A percentile compares a stretch with the other conserved stretches of the same genome.
Conservation (phyloP, 2,329 filamentous ascomycete genomes). For the Ophiostoma ulmi region DNA sequence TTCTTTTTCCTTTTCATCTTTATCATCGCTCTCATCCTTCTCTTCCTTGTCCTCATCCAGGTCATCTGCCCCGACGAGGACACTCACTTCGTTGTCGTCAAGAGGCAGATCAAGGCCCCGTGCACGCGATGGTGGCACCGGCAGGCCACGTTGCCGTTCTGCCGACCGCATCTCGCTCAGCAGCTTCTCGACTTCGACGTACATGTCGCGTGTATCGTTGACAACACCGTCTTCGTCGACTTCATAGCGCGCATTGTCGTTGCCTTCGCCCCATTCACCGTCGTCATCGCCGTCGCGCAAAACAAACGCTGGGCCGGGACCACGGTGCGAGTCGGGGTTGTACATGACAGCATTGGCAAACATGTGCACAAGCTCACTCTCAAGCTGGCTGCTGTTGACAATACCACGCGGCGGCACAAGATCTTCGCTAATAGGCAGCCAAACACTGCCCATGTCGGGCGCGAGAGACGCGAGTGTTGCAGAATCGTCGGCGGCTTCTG, state of each 20-base stretch:
- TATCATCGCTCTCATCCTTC: slow-evolving; percentile 8
- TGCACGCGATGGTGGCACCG: slow-evolving; percentile 32
- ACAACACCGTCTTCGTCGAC: slow-evolving; percentile 81
- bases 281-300: slow-evolving; percentile 39
- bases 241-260: slow-evolving; percentile 53
- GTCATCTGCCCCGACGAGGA: slow-evolving; percentile 15
- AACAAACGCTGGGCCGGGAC: slow-evolving; percentile 60
- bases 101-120: slow-evolving; percentile 23
- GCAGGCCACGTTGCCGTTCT: slow-evolving; percentile 51
- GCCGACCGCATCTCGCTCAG: slow-evolving; percentile 71
- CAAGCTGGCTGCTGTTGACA: slow-evolving; percentile 86
- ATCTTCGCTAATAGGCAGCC: slow-evolving; percentile 67
- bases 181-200: slow-evolving; percentile 74
- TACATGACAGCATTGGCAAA: slow-evolving; percentile 99
- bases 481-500: slow-evolving; percentile 36
- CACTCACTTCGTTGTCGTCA: slow-evolving; percentile 22
- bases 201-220: slow-evolving; percentile 84
- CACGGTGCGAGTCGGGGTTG: slow-evolving; percentile 74
- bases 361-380: slow-evolving; percentile 92
- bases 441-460: slow-evolving; percentile 48
- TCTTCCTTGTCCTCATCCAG: slow-evolving; percentile 21
- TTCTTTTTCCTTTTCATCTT: slow-evolving; percentile 9
- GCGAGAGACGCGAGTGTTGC: neutral
- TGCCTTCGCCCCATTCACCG: slow-evolving; percentile 32
- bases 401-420: slow-evolving; percentile 82